These are phyloP conservation scores for Strobilomyces echinocephalus DNA, from an alignment of 768 basidiomycete genomes.

Conservation along the genomic window DNA sequence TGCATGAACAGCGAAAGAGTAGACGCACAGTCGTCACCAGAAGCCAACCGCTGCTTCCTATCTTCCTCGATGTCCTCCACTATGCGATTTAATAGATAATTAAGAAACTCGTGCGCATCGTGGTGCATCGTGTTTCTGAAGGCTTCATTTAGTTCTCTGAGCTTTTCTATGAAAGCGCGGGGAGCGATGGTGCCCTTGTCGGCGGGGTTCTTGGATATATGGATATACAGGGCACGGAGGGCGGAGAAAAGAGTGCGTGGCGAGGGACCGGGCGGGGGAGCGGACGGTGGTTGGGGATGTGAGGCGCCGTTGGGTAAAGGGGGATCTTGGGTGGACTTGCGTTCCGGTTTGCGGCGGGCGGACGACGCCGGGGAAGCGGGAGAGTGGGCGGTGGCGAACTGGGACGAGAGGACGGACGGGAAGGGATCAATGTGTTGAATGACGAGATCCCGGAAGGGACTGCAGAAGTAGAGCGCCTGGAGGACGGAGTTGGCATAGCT, in stretches of 20 bases:
- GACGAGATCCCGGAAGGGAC: slow-evolving; percentile 88
- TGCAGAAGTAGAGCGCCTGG: slow-evolving; percentile 93
- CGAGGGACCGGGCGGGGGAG: slow-evolving; percentile 57
- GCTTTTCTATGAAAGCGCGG: slow-evolving; percentile 86
- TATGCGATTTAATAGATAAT: slow-evolving; percentile 87
- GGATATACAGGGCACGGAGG: slow-evolving; percentile 83
- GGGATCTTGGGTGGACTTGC: slow-evolving; percentile 39
- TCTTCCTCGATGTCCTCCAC: slow-evolving; percentile 89
- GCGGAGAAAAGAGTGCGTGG: slow-evolving; percentile 86
- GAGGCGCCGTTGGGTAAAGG: slow-evolving; percentile 25
- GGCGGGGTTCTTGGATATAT: slow-evolving; percentile 74
- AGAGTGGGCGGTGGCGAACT: slow-evolving; percentile 16
- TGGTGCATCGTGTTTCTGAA: slow-evolving; percentile 93
- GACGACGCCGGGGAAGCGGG: slow-evolving; percentile 27
- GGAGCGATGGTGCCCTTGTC: slow-evolving; percentile 87
- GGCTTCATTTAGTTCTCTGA: slow-evolving; percentile 87
- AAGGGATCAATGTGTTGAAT: slow-evolving; percentile 60
- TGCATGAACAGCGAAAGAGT: not conserved
- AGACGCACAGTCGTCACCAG: slow-evolving; percentile 64
- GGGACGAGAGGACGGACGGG: slow-evolving; percentile 25
- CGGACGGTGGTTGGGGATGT: slow-evolving; percentile 38
- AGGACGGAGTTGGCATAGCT: slow-evolving; percentile 99
- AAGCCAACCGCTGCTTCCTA: slow-evolving; percentile 41
- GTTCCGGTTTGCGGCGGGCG: slow-evolving; percentile 55
- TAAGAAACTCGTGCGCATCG: slow-evolving; percentile 97